Percentiles rank a stretch among this genome's conserved stretches.
phyloP scores from a whole-genome alignment of 805 yeast genomes.

The Candida rishiriensis region DNA sequence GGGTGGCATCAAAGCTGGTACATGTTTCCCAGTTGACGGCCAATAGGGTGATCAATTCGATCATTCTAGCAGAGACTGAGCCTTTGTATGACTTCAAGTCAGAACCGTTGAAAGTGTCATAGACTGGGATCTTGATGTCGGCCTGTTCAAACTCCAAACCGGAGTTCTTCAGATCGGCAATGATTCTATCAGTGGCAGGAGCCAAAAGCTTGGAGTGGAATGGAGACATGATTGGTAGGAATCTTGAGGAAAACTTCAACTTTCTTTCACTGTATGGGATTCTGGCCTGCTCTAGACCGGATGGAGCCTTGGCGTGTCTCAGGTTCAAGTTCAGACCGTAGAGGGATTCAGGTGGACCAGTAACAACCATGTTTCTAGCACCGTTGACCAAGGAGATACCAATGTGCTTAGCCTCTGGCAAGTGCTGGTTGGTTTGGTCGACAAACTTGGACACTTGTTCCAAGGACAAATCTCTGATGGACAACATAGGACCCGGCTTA shows the following conservation, averaged over 20 bases:
- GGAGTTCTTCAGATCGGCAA: slow-evolving; percentile 57
- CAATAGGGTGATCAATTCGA: slow-evolving; percentile 77
- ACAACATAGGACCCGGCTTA: slow-evolving; percentile 94
- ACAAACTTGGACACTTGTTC: slow-evolving; percentile 77
- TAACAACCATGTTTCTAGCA: slow-evolving; percentile 89
- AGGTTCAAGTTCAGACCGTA: slow-evolving; percentile 91
- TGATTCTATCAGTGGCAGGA: slow-evolving; percentile 64
- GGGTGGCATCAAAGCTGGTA: slow-evolving; percentile 77
- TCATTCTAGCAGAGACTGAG: slow-evolving; percentile 63
- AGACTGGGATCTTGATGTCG: slow-evolving; percentile 78
- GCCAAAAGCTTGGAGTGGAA: slow-evolving; percentile 88
- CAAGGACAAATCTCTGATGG: slow-evolving; percentile 80
- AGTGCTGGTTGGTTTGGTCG: slow-evolving; percentile 84
- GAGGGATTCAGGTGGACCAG: slow-evolving; percentile 97
- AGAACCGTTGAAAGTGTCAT: slow-evolving; percentile 80
- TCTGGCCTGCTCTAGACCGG: slow-evolving; percentile 93
- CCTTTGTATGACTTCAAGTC: slow-evolving; percentile 59
- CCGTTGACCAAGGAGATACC: slow-evolving; percentile 91
- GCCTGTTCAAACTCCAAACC: slow-evolving; percentile 51
- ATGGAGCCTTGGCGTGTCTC: slow-evolving; percentile 90
- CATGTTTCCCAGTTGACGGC: slow-evolving; percentile 96
- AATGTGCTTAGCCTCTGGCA: slow-evolving; percentile 88
- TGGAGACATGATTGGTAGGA: slow-evolving; percentile 93
- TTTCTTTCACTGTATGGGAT: slow-evolving; percentile 92
- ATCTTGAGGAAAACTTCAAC: slow-evolving; percentile 86